Conservation (phyloP, 2,329 filamentous ascomycete species). For the Cercospora sesami region DNA sequence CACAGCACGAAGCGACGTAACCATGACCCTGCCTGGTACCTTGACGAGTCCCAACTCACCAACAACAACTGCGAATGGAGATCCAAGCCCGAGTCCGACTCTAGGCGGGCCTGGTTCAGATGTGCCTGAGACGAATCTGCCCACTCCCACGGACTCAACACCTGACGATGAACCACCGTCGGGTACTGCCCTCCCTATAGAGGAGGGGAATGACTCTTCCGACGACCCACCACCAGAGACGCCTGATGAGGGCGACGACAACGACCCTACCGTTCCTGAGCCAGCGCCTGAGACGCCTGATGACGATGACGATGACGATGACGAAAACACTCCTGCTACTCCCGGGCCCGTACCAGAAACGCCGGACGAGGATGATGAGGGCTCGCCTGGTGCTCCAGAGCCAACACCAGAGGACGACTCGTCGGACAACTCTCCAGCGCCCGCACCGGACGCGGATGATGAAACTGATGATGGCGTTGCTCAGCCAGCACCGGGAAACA, state of each 20-base stretch:
- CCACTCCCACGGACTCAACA: not conserved
- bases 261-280: not conserved
- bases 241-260: not conserved
- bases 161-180: not conserved
- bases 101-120: not conserved
- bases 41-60: not conserved
- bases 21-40: constrained; percentile 7
- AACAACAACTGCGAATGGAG: not conserved
- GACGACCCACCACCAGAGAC: not conserved
- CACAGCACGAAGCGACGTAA: constrained; percentile 3
- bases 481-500: not conserved
- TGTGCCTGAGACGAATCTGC: not conserved
- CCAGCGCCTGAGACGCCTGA: not conserved
- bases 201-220: not conserved
- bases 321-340: not conserved
- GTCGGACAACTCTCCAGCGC: not conserved
- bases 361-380: not conserved
- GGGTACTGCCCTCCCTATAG: not conserved
- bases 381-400: not conserved
- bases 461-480: not conserved
- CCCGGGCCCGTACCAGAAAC: not conserved
- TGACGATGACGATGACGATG: not conserved
- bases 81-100: constrained; percentile 2
- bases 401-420: not conserved
- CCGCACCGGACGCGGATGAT: not conserved